Percentiles rank a stretch among this genome's conserved stretches.
Evolutionary conservation across 2,329 filamentous ascomycete genomes (phyloP).

Genomic region (Eutypella sp.): DNA sequence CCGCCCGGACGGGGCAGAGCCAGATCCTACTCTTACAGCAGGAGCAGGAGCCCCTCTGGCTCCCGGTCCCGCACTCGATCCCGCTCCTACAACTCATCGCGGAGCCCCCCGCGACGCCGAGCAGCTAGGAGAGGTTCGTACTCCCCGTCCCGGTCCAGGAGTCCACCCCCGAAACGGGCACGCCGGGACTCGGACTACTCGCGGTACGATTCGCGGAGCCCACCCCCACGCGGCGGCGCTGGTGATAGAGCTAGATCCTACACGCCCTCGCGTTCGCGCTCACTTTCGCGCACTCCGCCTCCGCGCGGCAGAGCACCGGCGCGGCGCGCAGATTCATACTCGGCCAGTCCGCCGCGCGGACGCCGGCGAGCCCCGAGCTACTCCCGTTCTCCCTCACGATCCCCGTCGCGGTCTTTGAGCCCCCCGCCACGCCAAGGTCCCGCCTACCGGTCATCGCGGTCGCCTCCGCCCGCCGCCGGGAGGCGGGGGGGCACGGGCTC

Average conservation of each 20-base stretch:
- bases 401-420: constrained; percentile 10
- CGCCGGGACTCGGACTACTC: constrained; percentile 16
- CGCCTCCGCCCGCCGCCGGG: constrained; percentile 2
- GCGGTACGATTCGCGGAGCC: constrained; percentile 20
- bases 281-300: constrained; percentile 12
- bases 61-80: constrained; percentile 38
- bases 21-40: constrained; percentile 22
- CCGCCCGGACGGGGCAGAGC: constrained; percentile 26
- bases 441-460: constrained; percentile 7
- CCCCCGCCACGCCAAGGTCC: constrained; percentile 10
- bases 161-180: constrained; percentile 13
- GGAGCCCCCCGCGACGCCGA: constrained; percentile 20
- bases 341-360: constrained; percentile 11
- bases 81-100: constrained; percentile 26
- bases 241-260: constrained; percentile 18
- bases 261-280: constrained; percentile 20
- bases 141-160: too few relatives aligned
- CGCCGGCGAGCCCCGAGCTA: constrained; percentile 11
- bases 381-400: constrained; percentile 12
- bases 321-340: constrained; percentile 8
- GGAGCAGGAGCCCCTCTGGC: constrained; percentile 31
- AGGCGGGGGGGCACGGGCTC: constrained; percentile 16
- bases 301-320: constrained; percentile 8
- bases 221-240: constrained; percentile 10
- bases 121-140: constrained; percentile 18